A percentile compares a stretch with the other conserved stretches of the same genome.
Evolutionary conservation across 129 eudicot species (phyloP).

Genomic region (Solidago caesia): DNA sequence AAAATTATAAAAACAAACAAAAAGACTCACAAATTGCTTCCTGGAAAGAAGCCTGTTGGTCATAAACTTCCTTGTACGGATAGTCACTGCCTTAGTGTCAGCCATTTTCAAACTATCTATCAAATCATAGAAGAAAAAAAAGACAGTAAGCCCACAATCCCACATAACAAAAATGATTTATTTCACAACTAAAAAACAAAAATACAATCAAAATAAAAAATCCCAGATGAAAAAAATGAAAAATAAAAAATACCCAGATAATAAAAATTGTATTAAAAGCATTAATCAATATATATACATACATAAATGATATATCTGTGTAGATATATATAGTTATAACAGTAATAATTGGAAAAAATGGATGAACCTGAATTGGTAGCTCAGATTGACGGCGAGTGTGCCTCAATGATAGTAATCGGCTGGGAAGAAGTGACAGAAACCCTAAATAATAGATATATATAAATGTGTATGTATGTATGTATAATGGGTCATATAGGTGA

Average conservation of each 20-base stretch:
- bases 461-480: background rate
- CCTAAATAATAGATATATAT: conserved; percentile 16
- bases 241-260: no score
- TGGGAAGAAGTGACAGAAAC: conserved; percentile 9
- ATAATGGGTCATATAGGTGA: background rate
- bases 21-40: conserved; percentile 40
- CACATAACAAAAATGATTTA: background rate
- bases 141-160: background rate
- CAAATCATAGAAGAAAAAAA: background rate
- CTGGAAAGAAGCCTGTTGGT: conserved; percentile 41
- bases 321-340: background rate
- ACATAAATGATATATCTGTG: no score
- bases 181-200: background rate
- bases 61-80: conserved; percentile 43
- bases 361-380: conserved; percentile 11
- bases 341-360: background rate
- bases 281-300: no score
- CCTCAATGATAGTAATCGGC: conserved; percentile 13
- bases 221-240: no score
- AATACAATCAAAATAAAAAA: no score
- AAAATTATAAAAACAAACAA: background rate
- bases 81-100: conserved; percentile 38
- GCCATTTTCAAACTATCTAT: conserved; percentile 30
- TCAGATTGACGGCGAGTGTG: conserved; percentile 28
- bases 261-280: no score